Percentiles rank a stretch among this genome's conserved stretches.
Conservation (phyloP, 768 basidiomycete species). For the Mycena amicta region DNA sequence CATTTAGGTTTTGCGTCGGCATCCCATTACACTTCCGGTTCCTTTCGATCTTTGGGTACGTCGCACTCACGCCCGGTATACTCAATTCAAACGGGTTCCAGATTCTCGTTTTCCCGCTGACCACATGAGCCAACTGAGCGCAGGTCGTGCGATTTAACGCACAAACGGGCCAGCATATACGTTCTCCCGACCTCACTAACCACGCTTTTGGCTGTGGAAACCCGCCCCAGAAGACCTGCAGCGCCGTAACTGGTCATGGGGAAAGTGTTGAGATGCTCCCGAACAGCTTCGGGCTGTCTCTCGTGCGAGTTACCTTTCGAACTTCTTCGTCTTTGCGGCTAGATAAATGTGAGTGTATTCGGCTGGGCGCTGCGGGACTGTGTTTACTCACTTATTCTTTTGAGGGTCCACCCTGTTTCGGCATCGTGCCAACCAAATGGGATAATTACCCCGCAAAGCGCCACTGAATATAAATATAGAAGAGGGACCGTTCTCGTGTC, state of each 20-base stretch:
- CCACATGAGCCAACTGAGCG: not conserved
- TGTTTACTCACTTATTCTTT: too few species aligned
- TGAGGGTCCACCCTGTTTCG: not conserved
- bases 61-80: not conserved
- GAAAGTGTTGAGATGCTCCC: not conserved
- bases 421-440: slow-evolving; percentile 1
- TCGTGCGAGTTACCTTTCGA: slow-evolving; percentile 9
- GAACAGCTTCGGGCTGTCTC: slow-evolving; percentile 12
- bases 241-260: slow-evolving; percentile 19
- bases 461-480: slow-evolving; percentile 12
- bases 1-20: too few species aligned
- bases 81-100: not conserved
- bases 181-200: slow-evolving; percentile 15
- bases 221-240: not conserved
- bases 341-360: too few species aligned
- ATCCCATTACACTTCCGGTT: too few species aligned
- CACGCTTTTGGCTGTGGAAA: slow-evolving; percentile 5
- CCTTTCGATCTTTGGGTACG: too few species aligned
- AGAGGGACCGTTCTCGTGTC: slow-evolving; percentile 4
- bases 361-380: too few species aligned
- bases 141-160: slow-evolving; percentile 10
- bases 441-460: slow-evolving; percentile 18
- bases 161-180: slow-evolving; percentile 12
- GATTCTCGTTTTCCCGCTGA: not conserved
- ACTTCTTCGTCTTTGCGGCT: not conserved